phyloP scores from a whole-genome alignment of 2,329 filamentous ascomycete species.

The Stagonosporopsis tanaceti region DNA sequence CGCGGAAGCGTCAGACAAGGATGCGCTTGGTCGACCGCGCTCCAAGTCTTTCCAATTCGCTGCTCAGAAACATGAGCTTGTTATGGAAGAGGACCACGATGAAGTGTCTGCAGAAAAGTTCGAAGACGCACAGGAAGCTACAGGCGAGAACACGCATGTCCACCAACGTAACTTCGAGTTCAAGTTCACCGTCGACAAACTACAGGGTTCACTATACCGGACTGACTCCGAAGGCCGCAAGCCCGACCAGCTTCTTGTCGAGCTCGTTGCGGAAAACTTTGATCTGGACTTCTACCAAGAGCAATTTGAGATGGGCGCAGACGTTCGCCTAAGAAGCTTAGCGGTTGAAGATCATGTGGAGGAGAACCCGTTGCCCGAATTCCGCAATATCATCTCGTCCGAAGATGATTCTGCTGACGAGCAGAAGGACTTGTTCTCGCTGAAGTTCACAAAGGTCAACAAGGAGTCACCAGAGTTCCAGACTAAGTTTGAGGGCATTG shows the following conservation, averaged over 20 bases:
- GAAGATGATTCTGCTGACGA: slow-evolving; percentile 75
- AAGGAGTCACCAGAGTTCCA: slow-evolving; percentile 91
- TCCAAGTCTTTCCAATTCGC: slow-evolving; percentile 79
- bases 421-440: slow-evolving; percentile 80
- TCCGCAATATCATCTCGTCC: slow-evolving; percentile 97
- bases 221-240: slow-evolving; percentile 80
- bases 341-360: slow-evolving; percentile 95
- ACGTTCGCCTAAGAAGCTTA: slow-evolving; percentile 85
- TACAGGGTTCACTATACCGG: slow-evolving; percentile 90
- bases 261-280: slow-evolving; percentile 90
- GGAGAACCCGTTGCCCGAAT: slow-evolving; percentile 82
- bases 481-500: slow-evolving; percentile 88
- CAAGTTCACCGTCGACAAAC: slow-evolving; percentile 92
- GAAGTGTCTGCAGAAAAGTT: slow-evolving; percentile 70
- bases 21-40: slow-evolving; percentile 60
- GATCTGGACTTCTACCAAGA: slow-evolving; percentile 86
- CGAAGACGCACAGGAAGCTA: slow-evolving; percentile 72
- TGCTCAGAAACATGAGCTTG: slow-evolving; percentile 75
- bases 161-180: slow-evolving; percentile 95
- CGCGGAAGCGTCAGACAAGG: slow-evolving; percentile 34
- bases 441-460: slow-evolving; percentile 92
- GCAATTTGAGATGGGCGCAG: slow-evolving; percentile 90
- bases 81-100: slow-evolving; percentile 76
- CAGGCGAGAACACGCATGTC: slow-evolving; percentile 62
- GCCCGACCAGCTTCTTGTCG: slow-evolving; percentile 83